Percentiles rank a stretch among this genome's conserved stretches.
These are phyloP conservation scores for Malus sylvestris DNA, from an alignment of 306 rosid genomes.

Conservation along the genomic window DNA sequence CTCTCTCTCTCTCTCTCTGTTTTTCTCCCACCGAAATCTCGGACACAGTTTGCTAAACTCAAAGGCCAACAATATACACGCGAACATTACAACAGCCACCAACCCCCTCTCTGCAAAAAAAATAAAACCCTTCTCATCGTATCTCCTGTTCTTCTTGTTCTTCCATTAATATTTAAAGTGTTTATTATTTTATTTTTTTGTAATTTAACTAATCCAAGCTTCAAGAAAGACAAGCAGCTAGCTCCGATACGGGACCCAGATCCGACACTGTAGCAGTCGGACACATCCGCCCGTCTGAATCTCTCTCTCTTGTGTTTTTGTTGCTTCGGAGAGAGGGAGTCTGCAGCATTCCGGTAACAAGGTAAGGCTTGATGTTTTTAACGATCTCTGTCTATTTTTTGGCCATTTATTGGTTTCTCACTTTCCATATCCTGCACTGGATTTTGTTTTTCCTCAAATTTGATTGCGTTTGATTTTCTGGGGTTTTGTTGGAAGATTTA, in stretches of 20 bases:
- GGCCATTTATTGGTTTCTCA: neutral
- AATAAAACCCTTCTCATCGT: neutral
- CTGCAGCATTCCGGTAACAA: neutral
- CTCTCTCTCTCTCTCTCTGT: neutral
- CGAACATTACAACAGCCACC: neutral
- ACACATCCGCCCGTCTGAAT: conserved; percentile 6
- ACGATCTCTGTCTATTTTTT: neutral
- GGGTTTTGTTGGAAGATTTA: neutral
- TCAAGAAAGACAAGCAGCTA: neutral
- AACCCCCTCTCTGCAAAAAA: neutral
- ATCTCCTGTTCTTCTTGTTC: neutral
- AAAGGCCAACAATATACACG: neutral
- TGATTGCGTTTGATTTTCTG: neutral
- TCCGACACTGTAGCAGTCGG: conserved; percentile 27
- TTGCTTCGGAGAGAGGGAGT: conserved; percentile 21
- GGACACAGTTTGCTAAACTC: conserved; percentile 16
- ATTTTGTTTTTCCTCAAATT: no score
- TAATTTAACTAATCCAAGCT: neutral
- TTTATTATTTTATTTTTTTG: neutral
- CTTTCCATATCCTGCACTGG: no score
- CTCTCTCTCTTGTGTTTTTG: conserved; percentile 1
- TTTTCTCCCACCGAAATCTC: conserved; percentile 31
- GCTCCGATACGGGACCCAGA: conserved; percentile 21
- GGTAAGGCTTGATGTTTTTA: neutral
- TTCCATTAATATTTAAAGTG: neutral